Evolutionary conservation across 257 asterid genomes (phyloP), one percentile per base, ranked within the genome.

Genomic region (Agastache rugosa): DNA sequence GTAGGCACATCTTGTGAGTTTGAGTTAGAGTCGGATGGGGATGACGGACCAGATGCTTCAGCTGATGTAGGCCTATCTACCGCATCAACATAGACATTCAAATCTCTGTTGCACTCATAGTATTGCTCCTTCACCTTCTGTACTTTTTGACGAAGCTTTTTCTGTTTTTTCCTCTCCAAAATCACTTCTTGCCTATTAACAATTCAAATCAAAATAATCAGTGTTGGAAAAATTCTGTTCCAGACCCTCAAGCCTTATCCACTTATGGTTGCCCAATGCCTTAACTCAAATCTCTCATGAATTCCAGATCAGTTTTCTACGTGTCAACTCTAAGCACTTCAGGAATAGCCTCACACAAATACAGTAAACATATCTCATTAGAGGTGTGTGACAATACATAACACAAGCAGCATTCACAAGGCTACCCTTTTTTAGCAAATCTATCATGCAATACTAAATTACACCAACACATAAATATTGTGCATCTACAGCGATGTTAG

Each of bases 111-210:
- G 66, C 25, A 77, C 66, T 62, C 87, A 64, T 63, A 59, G 45
- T 65, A 74, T 77, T 83, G 90, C 66, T 83, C 96, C 81, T 72
- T 92, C 67, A 71, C 83, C 77, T 85, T 89, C 78, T 88, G 99
- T 77, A 86, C 97, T 87, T 87, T 90, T 75, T 88, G 96, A 50
- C 94, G 89, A 79, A 87, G 94, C 86, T 85, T 91, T 82, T 87
- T 92, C 85, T 77, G 93, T 67, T 71, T 92, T 80, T 85, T 95
- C 86, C 87, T 89, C 83, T 90, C 93, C 85, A 88, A 69, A 78
- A 87, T 71, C 77, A 80, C 81, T n/a, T 87, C 89, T 88, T 75
- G 91, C 86, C 99, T 95, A 60, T 39, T 15, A 54, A 78, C 58
- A 64, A 39, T 42, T 63, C 22, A 77, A 63, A 62, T 44, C 55